phyloP scores from a whole-genome alignment of 169 alveolate genomes.

The Cryptosporidium tyzzeri region DNA sequence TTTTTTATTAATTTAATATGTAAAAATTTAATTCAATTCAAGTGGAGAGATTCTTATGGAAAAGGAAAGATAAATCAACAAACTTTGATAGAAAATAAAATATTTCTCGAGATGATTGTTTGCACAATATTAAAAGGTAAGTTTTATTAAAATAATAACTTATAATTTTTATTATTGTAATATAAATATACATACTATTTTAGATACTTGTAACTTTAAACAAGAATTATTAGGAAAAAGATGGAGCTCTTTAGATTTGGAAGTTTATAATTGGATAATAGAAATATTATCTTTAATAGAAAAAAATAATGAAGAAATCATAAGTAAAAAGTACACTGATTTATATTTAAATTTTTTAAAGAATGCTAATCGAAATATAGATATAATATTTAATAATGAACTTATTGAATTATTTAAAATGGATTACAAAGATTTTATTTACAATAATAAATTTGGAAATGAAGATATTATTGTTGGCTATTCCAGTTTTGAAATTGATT shows the following conservation, averaged over 20 bases:
- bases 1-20: neutral
- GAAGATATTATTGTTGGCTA: conserved; percentile 32
- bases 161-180: no score
- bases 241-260: conserved; percentile 44
- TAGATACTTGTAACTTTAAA: conserved; percentile 52
- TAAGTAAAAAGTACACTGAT: neutral
- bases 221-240: conserved; percentile 6
- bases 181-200: neutral
- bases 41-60: conserved; percentile 45
- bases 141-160: neutral
- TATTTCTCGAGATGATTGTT: conserved; percentile 5
- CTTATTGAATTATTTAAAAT: conserved; percentile 20
- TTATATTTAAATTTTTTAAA: neutral
- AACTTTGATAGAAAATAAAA: neutral
- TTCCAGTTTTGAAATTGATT: conserved; percentile 62
- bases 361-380: conserved; percentile 33
- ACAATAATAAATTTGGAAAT: neutral
- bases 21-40: neutral
- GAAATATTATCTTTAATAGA: neutral
- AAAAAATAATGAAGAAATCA: neutral
- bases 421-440: conserved; percentile 46
- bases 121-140: conserved; percentile 60
- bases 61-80: neutral
- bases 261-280: conserved; percentile 10
- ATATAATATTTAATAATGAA: conserved; percentile 11